Percentiles rank a stretch among this genome's conserved stretches.
Evolutionary conservation across 148 eudicot species (phyloP).

Genomic region (Diospyros lotus): DNA sequence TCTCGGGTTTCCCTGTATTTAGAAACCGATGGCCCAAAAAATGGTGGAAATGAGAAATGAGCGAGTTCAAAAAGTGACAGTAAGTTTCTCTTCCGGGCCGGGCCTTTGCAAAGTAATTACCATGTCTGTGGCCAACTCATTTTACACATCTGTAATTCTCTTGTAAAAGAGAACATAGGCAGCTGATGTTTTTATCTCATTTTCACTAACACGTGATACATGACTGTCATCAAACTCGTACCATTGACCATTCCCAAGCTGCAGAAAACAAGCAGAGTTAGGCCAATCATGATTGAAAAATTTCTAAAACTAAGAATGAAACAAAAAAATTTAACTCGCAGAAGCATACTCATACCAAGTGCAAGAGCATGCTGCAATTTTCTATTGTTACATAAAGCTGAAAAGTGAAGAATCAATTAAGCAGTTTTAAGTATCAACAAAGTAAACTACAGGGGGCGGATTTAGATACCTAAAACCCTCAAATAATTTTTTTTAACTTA

Average conservation of each 20-base stretch:
- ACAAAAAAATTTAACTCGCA: too few relatives aligned
- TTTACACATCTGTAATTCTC: constrained; percentile 37
- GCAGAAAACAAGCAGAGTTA: constrained; percentile 20
- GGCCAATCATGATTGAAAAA: not conserved
- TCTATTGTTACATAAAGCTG: too few relatives aligned
- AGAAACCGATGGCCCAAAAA: not conserved
- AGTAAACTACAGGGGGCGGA: too few relatives aligned
- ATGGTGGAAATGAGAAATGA: not conserved
- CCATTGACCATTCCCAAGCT: constrained; percentile 62
- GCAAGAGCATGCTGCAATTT: too few relatives aligned
- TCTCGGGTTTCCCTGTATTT: not conserved
- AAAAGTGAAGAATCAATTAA: too few relatives aligned
- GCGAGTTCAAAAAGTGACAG: not conserved
- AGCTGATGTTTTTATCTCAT: constrained; percentile 58
- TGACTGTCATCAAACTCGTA: constrained; percentile 70
- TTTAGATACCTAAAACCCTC: too few relatives aligned
- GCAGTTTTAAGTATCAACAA: too few relatives aligned
- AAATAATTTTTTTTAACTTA: too few relatives aligned
- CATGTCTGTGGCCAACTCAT: not conserved
- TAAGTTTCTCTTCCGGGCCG: not conserved
- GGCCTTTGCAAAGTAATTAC: not conserved
- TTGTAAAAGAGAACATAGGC: constrained; percentile 86
- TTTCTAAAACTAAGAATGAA: not conserved
- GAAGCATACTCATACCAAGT: too few relatives aligned
- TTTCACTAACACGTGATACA: constrained; percentile 44